phyloP scores from a whole-genome alignment of 805 yeast genomes.

The Saturnispora halmiae region DNA sequence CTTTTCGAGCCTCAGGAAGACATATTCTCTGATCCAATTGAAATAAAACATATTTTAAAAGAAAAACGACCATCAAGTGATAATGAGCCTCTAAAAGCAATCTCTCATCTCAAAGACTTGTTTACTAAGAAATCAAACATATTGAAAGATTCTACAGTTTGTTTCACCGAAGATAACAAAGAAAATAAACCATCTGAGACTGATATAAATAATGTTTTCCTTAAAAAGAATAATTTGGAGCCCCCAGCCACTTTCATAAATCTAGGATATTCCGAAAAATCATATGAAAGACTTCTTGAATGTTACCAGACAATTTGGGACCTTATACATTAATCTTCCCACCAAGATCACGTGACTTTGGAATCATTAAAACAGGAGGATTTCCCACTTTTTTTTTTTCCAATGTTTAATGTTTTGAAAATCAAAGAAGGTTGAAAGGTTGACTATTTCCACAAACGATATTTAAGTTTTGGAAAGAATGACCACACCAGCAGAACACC shows the following conservation, averaged over 20 bases:
- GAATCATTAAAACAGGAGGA: conserved; percentile 18
- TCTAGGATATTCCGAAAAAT: neutral
- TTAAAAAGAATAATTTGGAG: neutral
- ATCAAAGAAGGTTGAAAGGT: neutral
- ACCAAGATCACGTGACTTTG: conserved; percentile 22
- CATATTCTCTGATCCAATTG: neutral
- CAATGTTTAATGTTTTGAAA: neutral
- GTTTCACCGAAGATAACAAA: neutral
- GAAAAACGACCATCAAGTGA: neutral
- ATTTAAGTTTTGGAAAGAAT: neutral
- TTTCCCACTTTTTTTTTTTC: conserved; percentile 19
- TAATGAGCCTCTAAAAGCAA: neutral
- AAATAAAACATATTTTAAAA: neutral
- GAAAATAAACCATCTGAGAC: neutral
- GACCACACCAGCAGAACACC: conserved; percentile 32
- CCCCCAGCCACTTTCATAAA: neutral
- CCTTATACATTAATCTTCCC: neutral
- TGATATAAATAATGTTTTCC: neutral
- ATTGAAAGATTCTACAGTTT: neutral
- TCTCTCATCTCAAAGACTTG: neutral
- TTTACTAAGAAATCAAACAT: neutral
- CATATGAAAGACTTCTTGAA: neutral
- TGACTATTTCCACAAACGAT: neutral
- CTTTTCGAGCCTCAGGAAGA: neutral
- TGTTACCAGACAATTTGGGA: neutral